Evolutionary conservation across 768 basidiomycete species (phyloP), one percentile per base, ranked within the genome.

Genomic region (Podaxis rugospora): DNA sequence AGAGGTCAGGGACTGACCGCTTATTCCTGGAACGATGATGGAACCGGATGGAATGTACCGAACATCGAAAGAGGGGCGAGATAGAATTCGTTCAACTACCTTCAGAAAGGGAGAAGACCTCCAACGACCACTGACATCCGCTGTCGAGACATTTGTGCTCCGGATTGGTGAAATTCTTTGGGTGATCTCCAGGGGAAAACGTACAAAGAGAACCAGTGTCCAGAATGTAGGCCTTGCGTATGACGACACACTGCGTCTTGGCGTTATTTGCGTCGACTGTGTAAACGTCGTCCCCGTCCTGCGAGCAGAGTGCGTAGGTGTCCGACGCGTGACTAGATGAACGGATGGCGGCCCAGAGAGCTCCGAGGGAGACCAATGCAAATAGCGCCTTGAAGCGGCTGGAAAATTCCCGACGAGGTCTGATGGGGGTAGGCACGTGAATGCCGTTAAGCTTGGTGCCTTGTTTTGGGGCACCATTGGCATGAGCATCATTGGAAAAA

Each of bases 21-120:
- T 87, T 59, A 92, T 69, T 1, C 90, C 90, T 11, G 90, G 91
- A 49, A 91, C 80, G 47, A 90, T 72, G 56, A 88, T 83, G 46
- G 88, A 80, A 13, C 82, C 84, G 42, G 77, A 68, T 51, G 78
- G 72, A 61, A 87, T 77, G 71, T 78, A 83, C 53, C 78, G 83
- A 58, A 85, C 72, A 56, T 62, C 35, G 37, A 60, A n/a, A 25
- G 60, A 49, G 11, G 55, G 49, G 18, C 44, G 57, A 28, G 67
- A 66, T 37, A 69, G 51, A 49, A 62, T 63, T 61, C 65, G 64
- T 49, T 61, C 64, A 59, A 67, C 58, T 37, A 65, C 61, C 57
- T 55, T 65, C 27, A 63, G 36, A 36, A 68, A 55, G 55, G 64
- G 64, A 51, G 68, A 62, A 63, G 65, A 59, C 63, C 65, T 67